Conservation (phyloP, 106 monocot species). For the Xerophyta viscosa region DNA sequence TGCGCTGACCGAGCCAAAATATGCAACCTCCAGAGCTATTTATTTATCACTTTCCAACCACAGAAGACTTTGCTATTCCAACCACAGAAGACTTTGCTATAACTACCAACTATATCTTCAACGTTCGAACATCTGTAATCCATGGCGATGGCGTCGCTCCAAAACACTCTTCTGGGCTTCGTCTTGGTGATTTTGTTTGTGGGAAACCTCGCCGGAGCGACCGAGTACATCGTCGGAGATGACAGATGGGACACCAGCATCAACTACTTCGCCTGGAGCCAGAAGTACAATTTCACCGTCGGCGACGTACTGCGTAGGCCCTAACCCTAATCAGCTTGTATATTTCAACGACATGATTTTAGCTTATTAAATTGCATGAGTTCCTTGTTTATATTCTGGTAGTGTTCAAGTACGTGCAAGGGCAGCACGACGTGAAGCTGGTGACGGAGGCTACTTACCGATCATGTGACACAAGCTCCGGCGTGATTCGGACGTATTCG, state of each 20-base stretch:
- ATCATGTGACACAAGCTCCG: not conserved
- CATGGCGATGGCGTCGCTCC: too few species aligned
- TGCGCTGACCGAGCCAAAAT: too few species aligned
- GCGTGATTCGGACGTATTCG: not conserved
- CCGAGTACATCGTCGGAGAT: constrained; percentile 1
- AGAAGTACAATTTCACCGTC: constrained; percentile 4
- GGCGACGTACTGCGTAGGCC: not conserved
- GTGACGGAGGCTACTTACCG: not conserved
- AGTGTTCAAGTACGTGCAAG: constrained; percentile 1
- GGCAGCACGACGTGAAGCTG: not conserved
- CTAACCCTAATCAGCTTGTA: not conserved
- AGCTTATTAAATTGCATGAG: too few species aligned
- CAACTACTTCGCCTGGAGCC: not conserved
- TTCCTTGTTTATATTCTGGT: not conserved
- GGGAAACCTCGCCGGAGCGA: not conserved
- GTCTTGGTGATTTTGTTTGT: too few species aligned
- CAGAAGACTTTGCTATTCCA: too few species aligned
- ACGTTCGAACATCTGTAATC: too few species aligned
- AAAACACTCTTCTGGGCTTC: too few species aligned
- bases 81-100: too few species aligned
- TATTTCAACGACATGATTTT: too few species aligned
- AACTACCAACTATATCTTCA: too few species aligned
- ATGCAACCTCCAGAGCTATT: too few species aligned
- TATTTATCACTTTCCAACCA: too few species aligned
- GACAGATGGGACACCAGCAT: not conserved